Base-by-base conservation (phyloP, 371 early-diverging fungal species). In the Actinomortierella wolfii region DNA sequence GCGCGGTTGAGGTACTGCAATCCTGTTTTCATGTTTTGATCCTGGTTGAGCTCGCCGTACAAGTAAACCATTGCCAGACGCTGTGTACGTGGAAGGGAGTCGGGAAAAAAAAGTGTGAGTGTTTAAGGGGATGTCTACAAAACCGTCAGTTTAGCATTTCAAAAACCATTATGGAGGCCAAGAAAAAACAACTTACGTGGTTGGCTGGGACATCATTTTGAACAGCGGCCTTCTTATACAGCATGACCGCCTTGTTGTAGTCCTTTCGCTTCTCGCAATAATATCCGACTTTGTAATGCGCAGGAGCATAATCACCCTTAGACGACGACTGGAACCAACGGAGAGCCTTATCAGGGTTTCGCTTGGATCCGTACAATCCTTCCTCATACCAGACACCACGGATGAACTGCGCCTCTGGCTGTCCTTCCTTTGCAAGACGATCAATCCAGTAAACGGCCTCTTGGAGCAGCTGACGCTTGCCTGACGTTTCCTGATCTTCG, bases 381-480 rank as follows among this genome's bases (percentile, higher is more conserved):
- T 80, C 62, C 51, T 89, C 89, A 57, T 88, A 84, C 92, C 90
- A 92, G 3, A 71, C 71, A 15, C 87, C 92, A 18, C 81, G 79
- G 41, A 88, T 81, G 61, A 81, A 92, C 51, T 84, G 83, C 0
- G 92, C 92, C 64, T 90, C 92, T 1, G 85, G 78, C 56, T 86
- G 79, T 44, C 87, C 82, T 56, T 83, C 80, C 65, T 87, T 86
- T 39, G 87, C 87, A 13, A 91, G 77, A 40, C 80, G 78, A 51
- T 86, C 81, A 48, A 91, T 83, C 92, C 90, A 90, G 65, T 87
- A 88, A 2, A 87, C 67, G 0, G 86, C 90, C 68, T 91, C 91
- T 44, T 83, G 46, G 2, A 56, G 57, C 52, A 71, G 39, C 39
- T 71, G 71, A 50, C 51, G 56, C 59, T 65, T 64, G 50, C 66